These are phyloP conservation scores for Fusarium buxicola DNA, from an alignment of 2,329 filamentous ascomycete genomes.

Conservation along the genomic window DNA sequence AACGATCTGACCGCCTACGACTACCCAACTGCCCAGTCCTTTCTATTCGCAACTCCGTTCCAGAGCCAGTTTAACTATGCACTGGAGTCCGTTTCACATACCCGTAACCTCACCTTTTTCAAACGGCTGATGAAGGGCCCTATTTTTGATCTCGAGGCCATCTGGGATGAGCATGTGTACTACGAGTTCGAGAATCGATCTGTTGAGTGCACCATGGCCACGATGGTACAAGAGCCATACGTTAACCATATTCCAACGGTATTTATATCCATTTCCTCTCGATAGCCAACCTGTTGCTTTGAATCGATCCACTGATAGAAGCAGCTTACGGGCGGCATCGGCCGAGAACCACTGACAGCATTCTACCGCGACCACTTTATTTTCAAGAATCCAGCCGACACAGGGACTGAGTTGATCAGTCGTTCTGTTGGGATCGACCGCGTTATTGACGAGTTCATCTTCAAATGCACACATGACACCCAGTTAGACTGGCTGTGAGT, in stretches of 20 bases:
- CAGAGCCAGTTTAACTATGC: constrained; percentile 61
- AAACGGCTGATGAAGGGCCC: constrained; percentile 73
- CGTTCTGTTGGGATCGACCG: constrained; percentile 78
- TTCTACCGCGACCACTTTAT: constrained; percentile 84
- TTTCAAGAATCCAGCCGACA: constrained; percentile 76
- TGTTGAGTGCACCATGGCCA: constrained; percentile 81
- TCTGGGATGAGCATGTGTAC: constrained; percentile 83
- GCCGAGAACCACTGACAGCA: constrained; percentile 68
- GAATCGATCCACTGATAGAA: too few relatives aligned
- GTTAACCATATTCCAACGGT: constrained; percentile 81
- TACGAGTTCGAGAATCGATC: constrained; percentile 77
- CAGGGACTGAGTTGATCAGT: constrained; percentile 74
- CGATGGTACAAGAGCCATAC: constrained; percentile 83
- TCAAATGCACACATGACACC: constrained; percentile 70
- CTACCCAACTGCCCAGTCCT: constrained; percentile 51
- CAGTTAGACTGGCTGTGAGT: constrained; percentile 77
- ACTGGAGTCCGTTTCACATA: constrained; percentile 72
- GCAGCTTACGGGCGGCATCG: constrained; percentile 74
- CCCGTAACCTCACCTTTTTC: constrained; percentile 72
- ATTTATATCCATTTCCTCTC: neutral
- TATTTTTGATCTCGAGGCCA: constrained; percentile 77
- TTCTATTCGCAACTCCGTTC: constrained; percentile 61
- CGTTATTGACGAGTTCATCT: constrained; percentile 77
- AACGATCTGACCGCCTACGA: constrained; percentile 50
- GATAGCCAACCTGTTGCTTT: too few relatives aligned